Base-by-base conservation (phyloP, 441 rosid species). In the Metrosideros polymorpha region DNA sequence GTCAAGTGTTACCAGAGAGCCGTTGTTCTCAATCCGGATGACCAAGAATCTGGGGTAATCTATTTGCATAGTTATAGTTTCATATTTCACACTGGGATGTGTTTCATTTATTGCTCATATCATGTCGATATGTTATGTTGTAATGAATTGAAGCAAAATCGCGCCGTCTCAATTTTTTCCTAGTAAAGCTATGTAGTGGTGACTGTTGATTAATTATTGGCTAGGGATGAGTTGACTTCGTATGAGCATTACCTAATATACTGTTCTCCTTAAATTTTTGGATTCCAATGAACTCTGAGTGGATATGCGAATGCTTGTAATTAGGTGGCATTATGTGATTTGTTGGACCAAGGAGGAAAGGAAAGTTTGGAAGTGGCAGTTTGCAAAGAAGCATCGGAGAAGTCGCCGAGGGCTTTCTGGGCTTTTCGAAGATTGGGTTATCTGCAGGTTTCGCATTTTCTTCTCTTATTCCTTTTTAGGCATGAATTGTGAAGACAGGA, bases 331-430 rank as follows among this genome's bases (percentile, higher is more conserved):
- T 88, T 95, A 83, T 98, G 99, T 86, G 97, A 94, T 89, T 89
- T 98, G 83, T 90, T 98, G 90, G 98, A 95, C 86, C 85, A 66
- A 51, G 92, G 90, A 45, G 99, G 97, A 39, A 95, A 93, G 90
- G 98, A 92, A 89, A 91, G 89, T 85, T 92, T 98, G 92, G 96
- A 96, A 88, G 63, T 95, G 86, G 95, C 93, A 19, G 88, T 91
- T 52, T 96, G 98, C 89, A 92, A 87, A 66, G 98, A 96, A 63
- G 97, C 99, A 82, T 93, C 96, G 14, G 92, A 90, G 49, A 95
- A 93, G 88, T 98, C 99, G 12, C 96, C 99, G 0, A 95, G 96
- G 91, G 98, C 99, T 86, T 98, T 95, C 86, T 96, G 99, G 99
- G 98, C 99, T 57, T 96, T 95, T 87, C 91, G 93, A 13, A 92